Conservation (phyloP, 2,329 filamentous ascomycete genomes). For the Fusarium keratoplasticum region DNA sequence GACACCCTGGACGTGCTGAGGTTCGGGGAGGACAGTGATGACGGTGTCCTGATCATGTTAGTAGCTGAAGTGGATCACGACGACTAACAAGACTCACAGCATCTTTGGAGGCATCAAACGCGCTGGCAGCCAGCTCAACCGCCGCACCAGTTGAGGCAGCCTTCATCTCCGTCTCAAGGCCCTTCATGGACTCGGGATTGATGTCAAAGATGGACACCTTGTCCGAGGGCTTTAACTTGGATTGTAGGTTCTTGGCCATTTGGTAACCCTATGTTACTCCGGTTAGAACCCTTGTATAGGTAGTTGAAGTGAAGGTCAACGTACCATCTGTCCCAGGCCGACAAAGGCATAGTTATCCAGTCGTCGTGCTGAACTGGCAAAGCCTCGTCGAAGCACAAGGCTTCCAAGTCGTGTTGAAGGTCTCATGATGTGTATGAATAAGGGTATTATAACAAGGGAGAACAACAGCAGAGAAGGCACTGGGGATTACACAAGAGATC, state of each 20-base stretch:
- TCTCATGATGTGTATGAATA: conserved; percentile 28
- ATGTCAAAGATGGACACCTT: conserved; percentile 67
- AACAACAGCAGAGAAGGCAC: background rate
- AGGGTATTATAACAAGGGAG: background rate
- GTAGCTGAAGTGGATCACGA: background rate
- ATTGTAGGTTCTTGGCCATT: conserved; percentile 72
- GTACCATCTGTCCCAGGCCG: conserved; percentile 71
- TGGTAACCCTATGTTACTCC: conserved; percentile 62
- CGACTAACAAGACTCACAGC: conserved; percentile 57
- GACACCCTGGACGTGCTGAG: conserved; percentile 85
- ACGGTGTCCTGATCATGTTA: conserved; percentile 75
- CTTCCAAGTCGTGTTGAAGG: conserved; percentile 40
- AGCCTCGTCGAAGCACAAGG: conserved; percentile 58
- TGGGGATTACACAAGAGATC: background rate
- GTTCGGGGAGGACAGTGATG: conserved; percentile 90
- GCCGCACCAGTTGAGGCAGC: conserved; percentile 58
- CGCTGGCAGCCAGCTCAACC: conserved; percentile 58
- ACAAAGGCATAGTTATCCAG: conserved; percentile 69
- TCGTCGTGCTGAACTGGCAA: conserved; percentile 60
- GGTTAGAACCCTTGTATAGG: background rate
- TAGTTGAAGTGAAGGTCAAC: conserved; percentile 14
- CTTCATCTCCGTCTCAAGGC: conserved; percentile 61
- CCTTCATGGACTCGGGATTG: conserved; percentile 61
- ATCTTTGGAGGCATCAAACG: conserved; percentile 61
- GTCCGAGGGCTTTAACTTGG: conserved; percentile 64